These are phyloP conservation scores for Psilocybe sp. DNA, from an alignment of 768 basidiomycete genomes.

Conservation along the genomic window DNA sequence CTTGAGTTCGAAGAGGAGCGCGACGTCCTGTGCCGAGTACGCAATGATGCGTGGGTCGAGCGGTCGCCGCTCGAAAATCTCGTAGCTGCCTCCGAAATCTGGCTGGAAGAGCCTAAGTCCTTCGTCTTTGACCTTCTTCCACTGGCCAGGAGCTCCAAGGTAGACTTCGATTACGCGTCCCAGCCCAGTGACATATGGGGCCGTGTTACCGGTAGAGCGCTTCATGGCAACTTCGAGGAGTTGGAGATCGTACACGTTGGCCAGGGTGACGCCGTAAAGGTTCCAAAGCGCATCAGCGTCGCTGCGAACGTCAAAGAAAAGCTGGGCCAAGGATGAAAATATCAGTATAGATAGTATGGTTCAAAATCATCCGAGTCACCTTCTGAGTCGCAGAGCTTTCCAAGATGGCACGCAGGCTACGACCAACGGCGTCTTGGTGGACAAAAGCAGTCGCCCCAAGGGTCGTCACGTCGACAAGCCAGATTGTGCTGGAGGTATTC, in stretches of 20 bases:
- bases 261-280: slow-evolving; percentile 22
- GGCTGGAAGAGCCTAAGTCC: slow-evolving; percentile 29
- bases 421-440: slow-evolving; percentile 18
- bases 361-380: not conserved
- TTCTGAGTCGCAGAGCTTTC: slow-evolving; percentile 6
- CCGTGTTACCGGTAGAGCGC: slow-evolving; percentile 12
- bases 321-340: slow-evolving; percentile 11
- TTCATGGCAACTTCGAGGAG: slow-evolving; percentile 29
- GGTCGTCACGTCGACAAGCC: slow-evolving; percentile 32
- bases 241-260: slow-evolving; percentile 30
- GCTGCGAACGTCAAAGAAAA: slow-evolving; percentile 32
- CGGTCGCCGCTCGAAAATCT: slow-evolving; percentile 26
- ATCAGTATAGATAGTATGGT: not conserved
- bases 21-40: slow-evolving; percentile 30
- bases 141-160: slow-evolving; percentile 20
- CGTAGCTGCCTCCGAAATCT: slow-evolving; percentile 23
- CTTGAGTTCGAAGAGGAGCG: slow-evolving; percentile 23
- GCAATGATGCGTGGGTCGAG: slow-evolving; percentile 18
- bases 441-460: slow-evolving; percentile 26
- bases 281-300: slow-evolving; percentile 32
- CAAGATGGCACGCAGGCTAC: slow-evolving; percentile 8
- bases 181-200: slow-evolving; percentile 23
- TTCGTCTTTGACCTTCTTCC: slow-evolving; percentile 26
- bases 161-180: slow-evolving; percentile 19
- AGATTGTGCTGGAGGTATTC: slow-evolving; percentile 22